Conservation (phyloP, 495 filamentous ascomycete genomes). For the Penicillium ochrochloron region DNA sequence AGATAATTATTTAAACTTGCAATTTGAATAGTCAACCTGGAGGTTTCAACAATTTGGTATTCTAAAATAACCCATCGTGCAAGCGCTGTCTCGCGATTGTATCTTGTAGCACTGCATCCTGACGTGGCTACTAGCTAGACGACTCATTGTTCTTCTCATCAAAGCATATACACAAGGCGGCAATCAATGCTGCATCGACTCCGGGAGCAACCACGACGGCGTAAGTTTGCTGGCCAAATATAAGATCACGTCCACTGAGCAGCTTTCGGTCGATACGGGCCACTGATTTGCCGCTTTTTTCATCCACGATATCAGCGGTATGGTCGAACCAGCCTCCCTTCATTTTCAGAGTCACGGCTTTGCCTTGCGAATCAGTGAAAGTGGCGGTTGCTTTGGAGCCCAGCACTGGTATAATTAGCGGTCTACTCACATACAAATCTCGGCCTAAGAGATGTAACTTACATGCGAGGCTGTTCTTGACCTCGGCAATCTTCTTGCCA, state of each 20-base stretch:
- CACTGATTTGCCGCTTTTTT: constrained; percentile 46
- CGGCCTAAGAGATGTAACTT: constrained; percentile 26
- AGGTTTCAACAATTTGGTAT: too few species aligned
- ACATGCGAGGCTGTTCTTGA: constrained; percentile 55
- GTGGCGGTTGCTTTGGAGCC: constrained; percentile 39
- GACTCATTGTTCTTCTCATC: constrained; percentile 63
- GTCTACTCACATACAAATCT: neutral
- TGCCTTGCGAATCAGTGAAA: constrained; percentile 29
- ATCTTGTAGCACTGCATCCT: neutral
- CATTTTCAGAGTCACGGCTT: constrained; percentile 26
- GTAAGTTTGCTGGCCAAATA: constrained; percentile 65
- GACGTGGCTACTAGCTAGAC: neutral
- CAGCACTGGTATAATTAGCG: constrained; percentile 24
- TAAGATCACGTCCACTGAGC: constrained; percentile 55
- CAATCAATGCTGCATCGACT: constrained; percentile 62
- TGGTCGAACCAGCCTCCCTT: constrained; percentile 37
- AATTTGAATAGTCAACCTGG: too few species aligned
- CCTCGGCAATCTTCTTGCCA: constrained; percentile 51
- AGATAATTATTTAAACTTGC: too few species aligned
- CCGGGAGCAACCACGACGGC: constrained; percentile 61
- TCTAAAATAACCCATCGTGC: too few species aligned
- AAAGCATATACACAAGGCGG: constrained; percentile 63
- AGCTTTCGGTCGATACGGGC: constrained; percentile 60
- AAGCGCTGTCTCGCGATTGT: too few species aligned
- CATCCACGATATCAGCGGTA: constrained; percentile 39